Evolutionary conservation across 306 rosid species (phyloP).

Genomic region (Cicer pinnatifidum): DNA sequence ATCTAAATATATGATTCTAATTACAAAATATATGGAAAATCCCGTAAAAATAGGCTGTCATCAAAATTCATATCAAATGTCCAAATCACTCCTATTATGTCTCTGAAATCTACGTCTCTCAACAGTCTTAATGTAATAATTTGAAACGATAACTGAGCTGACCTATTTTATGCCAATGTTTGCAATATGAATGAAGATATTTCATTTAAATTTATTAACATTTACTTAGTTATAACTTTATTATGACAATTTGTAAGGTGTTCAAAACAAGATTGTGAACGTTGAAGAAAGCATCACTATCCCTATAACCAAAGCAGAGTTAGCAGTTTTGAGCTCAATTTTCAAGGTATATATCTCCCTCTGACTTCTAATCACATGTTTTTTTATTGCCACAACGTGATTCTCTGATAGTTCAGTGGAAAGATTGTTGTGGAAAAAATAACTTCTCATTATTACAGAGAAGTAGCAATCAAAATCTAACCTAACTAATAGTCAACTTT

Average conservation of each 20-base stretch:
- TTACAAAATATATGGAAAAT: not conserved
- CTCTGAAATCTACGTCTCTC: not conserved
- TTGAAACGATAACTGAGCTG: conserved; percentile 23
- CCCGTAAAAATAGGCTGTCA: not conserved
- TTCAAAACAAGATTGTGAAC: conserved; percentile 80
- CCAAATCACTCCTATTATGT: not conserved
- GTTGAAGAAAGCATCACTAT: conserved; percentile 73
- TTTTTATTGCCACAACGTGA: conserved; percentile 7
- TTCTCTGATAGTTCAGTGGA: not conserved
- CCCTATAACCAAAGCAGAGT: conserved; percentile 85
- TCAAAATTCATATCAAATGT: not conserved
- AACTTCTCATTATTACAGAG: not conserved
- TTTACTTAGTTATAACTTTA: conserved; percentile 36
- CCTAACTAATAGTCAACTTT: not conserved
- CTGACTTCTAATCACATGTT: not conserved
- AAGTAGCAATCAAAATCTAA: conserved; percentile 34
- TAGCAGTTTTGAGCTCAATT: conserved; percentile 71
- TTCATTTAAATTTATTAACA: not conserved
- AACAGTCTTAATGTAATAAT: conserved; percentile 12
- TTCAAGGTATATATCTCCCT: conserved; percentile 66
- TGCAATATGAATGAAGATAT: conserved; percentile 4
- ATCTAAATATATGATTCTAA: not conserved
- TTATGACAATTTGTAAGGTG: conserved; percentile 56
- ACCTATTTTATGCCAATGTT: conserved; percentile 12
- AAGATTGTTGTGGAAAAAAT: not conserved